Base-by-base conservation (phyloP, 2,329 filamentous ascomycete species). In the Cladorrhinum sp. region DNA sequence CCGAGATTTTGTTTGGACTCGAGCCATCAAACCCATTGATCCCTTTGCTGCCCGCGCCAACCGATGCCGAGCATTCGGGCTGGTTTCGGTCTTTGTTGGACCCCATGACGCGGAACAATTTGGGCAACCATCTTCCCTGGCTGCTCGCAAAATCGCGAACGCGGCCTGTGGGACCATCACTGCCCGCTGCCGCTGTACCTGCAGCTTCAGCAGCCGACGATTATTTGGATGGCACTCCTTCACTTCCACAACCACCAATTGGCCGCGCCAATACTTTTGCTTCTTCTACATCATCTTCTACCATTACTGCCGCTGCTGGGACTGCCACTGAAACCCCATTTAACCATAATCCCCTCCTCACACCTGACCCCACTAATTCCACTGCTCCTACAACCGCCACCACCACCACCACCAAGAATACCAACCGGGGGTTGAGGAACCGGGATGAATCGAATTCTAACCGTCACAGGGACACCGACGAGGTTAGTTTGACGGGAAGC, bases 71-170 rank as follows among this genome's bases (percentile, higher is more conserved):
- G 29, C 32, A 55, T 41, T 45, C 32, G 29, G 52, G 32, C 38
- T 55, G 29, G 52, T 22, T n/a, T 29, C 32, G 52, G 52, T 55
- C 38, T 23, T 32, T 55, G 27, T 55, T 41, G 29, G 77, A 70
- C 77, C 81, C 80, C 76, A 86, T 86, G 83, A 86, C 83, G 76
- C 81, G 80, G 71, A 85, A 85, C 75, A 86, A 86, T 70, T 78
- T 86, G 62, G 72, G 74, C 67, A 78, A 82, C 69, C 81, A 86
- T 71, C 74, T 86, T 67, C 76, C 80, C 67, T 86, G 83, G 83
- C 76, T 86, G 69, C 70, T 84, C 76, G 76, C 67, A 80, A 82
- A 71, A 72, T 76, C 67, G 69, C 74, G 59, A 70, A 74, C 72
- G 66, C 74, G 54, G 61, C 75, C 74, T 60, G 72, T 69, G 62